Percentiles rank a stretch among this genome's conserved stretches.
Conservation (phyloP, 2,329 filamentous ascomycete genomes). For the Amphichorda felina region DNA sequence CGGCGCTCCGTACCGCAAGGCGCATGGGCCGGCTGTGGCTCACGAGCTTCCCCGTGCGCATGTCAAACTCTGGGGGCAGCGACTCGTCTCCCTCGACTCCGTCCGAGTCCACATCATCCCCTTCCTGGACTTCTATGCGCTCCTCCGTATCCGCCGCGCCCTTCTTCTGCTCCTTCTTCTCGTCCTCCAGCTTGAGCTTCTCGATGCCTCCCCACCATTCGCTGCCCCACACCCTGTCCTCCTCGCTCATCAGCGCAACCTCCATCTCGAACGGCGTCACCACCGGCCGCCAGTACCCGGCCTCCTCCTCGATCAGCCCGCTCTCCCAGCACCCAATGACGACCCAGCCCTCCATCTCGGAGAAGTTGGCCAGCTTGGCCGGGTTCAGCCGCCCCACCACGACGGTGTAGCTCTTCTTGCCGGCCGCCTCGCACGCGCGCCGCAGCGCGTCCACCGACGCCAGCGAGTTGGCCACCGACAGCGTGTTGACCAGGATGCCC, state of each 20-base stretch:
- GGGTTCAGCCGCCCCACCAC: conserved; percentile 95
- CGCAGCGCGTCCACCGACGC: conserved; percentile 65
- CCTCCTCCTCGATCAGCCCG: conserved; percentile 74
- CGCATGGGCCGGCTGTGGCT: conserved; percentile 68
- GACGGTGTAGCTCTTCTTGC: conserved; percentile 92
- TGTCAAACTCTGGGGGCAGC: conserved; percentile 80
- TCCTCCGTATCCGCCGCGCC: neutral
- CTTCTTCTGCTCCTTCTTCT: conserved; percentile 6
- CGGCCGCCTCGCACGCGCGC: conserved; percentile 59
- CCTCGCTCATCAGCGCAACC: conserved; percentile 63
- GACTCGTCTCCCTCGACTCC: conserved; percentile 55
- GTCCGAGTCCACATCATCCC: conserved; percentile 12
- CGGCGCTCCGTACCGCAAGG: conserved; percentile 18
- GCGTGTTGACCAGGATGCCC: conserved; percentile 90
- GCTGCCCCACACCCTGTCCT: conserved; percentile 70
- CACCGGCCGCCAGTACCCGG: conserved; percentile 77
- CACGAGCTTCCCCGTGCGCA: conserved; percentile 76
- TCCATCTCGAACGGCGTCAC: conserved; percentile 92
- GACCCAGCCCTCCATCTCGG: conserved; percentile 91
- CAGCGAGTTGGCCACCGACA: conserved; percentile 85
- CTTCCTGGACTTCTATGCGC: conserved; percentile 3
- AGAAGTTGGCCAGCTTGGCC: conserved; percentile 92
- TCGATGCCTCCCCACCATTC: conserved; percentile 86
- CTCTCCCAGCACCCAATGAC: conserved; percentile 98
- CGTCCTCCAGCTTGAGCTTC: conserved; percentile 38